Base-by-base conservation (phyloP, 2,329 filamentous ascomycete species). In the Xylaria hypoxylon region DNA sequence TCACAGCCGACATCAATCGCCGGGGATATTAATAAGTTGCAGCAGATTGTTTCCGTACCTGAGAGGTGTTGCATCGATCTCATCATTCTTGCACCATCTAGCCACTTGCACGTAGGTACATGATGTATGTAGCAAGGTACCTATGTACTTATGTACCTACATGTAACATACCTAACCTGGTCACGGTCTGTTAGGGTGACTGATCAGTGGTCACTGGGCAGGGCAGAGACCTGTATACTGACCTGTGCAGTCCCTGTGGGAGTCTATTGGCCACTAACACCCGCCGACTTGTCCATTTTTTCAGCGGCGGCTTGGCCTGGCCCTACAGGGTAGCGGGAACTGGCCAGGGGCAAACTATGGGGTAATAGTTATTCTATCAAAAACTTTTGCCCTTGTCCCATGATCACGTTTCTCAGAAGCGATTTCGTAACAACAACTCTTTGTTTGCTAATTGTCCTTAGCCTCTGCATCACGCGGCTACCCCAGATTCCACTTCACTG, bases 321-420 rank as follows among this genome's bases (percentile, higher is more conserved):
- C 60, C 51, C 40, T 47, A 59, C 28, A 38, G 38, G n/a, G 56
- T 28, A 31, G 33, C 38, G 45, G 61, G 57, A 59, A 22, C 47
- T 26, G 59, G 26, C 59, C 62, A 68, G 68, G 68, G 68, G 70
- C 69, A 76, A 75, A 71, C 74, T 75, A 76, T 76, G 73, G 74
- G 74, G 74, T 76, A 76, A 76, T 75, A 44, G 64, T 76, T 76
- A 76, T 70, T 71, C 63, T 71, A 75, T 72, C 62, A 60, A 68
- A 75, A 74, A 74, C 67, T 70, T 59, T 24, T 24, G 65, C 48
- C 47, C 58, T 48, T 68, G 60, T 72, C 74, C 65, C 68, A 72
- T 74, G 73, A 75, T 70, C 67, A 61, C 62, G 24, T 33, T 60
- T 55, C 64, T 48, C 63, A 65, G 68, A 58, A 61, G 60, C 73